These are phyloP conservation scores for Ophiostoma tasmaniense DNA, from an alignment of 2,329 filamentous ascomycete genomes.

Conservation along the genomic window DNA sequence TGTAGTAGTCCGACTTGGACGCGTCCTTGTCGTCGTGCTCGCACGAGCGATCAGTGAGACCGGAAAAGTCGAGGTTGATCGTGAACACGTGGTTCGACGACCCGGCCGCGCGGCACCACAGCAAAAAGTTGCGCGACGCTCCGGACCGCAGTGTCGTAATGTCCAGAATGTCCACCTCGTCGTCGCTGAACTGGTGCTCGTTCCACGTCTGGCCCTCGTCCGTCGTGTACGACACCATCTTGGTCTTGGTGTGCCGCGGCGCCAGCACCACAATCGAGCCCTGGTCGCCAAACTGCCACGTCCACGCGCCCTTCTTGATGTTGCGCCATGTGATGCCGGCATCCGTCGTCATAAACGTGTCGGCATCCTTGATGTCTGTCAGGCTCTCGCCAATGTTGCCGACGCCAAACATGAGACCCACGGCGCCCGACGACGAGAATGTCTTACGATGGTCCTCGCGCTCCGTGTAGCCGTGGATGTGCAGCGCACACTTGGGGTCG, in stretches of 20 bases:
- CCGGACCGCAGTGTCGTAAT: slow-evolving; percentile 86
- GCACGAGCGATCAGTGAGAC: slow-evolving; percentile 66
- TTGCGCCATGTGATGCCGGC: slow-evolving; percentile 83
- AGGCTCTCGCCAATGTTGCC: slow-evolving; percentile 79
- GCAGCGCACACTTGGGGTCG: slow-evolving; percentile 66
- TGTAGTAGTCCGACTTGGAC: slow-evolving; percentile 61
- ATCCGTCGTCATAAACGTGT: slow-evolving; percentile 86
- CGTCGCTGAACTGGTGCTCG: slow-evolving; percentile 60
- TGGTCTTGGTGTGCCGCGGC: slow-evolving; percentile 57
- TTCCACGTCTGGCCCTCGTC: slow-evolving; percentile 77
- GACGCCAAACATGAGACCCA: slow-evolving; percentile 82
- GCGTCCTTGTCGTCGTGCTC: slow-evolving; percentile 52
- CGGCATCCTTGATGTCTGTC: slow-evolving; percentile 56
- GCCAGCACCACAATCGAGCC: slow-evolving; percentile 88
- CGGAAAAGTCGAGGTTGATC: slow-evolving; percentile 82
- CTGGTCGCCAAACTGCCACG: slow-evolving; percentile 93
- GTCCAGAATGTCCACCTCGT: slow-evolving; percentile 64
- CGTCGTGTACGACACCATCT: slow-evolving; percentile 39
- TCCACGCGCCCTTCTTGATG: slow-evolving; percentile 79
- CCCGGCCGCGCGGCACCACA: slow-evolving; percentile 60
- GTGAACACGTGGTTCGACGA: slow-evolving; percentile 44
- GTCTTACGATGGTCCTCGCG: slow-evolving; percentile 72
- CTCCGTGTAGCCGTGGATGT: slow-evolving; percentile 95
- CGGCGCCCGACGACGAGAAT: slow-evolving; percentile 78
- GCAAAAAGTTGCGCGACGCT: slow-evolving; percentile 79